These are phyloP conservation scores for Colletotrichum simmondsii DNA, from an alignment of 2,329 filamentous ascomycete genomes.

Conservation along the genomic window DNA sequence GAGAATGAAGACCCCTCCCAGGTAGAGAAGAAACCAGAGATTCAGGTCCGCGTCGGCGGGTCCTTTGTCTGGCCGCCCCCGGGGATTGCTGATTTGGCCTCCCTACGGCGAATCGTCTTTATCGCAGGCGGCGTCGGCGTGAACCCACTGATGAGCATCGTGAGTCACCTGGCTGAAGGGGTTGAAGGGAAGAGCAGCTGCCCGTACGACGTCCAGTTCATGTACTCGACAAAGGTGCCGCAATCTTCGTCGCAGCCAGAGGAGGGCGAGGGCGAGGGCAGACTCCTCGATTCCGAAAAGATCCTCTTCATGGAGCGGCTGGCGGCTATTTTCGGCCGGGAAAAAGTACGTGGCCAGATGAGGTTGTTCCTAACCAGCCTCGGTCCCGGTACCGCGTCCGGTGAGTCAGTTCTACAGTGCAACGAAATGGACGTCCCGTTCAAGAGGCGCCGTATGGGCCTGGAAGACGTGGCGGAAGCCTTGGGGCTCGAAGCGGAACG, in stretches of 20 bases:
- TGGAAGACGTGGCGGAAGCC: conserved; percentile 53
- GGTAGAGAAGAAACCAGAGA: conserved; percentile 66
- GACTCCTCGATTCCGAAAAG: conserved; percentile 39
- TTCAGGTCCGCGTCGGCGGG: conserved; percentile 81
- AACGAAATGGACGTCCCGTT: conserved; percentile 43
- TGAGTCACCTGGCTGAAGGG: conserved; percentile 66
- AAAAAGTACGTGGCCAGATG: conserved; percentile 52
- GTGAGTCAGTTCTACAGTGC: not conserved
- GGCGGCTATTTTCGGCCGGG: conserved; percentile 49
- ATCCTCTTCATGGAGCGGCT: conserved; percentile 66
- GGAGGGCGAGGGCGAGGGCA: conserved; percentile 23
- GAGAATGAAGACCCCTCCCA: conserved; percentile 57
- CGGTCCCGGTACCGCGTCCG: not conserved
- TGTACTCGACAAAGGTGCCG: conserved; percentile 68
- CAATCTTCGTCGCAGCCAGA: conserved; percentile 16
- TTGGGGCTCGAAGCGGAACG: conserved; percentile 46
- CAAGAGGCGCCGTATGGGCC: conserved; percentile 52
- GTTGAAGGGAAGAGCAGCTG: not conserved
- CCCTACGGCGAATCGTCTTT: conserved; percentile 73
- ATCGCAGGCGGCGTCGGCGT: conserved; percentile 86
- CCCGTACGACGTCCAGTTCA: conserved; percentile 60
- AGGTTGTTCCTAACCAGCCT: conserved; percentile 59
- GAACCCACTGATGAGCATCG: conserved; percentile 82
- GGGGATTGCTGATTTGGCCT: conserved; percentile 49
- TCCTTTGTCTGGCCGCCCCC: conserved; percentile 79